phyloP scores from a whole-genome alignment of 2,329 filamentous ascomycete genomes.

The Talaromyces islandicus region DNA sequence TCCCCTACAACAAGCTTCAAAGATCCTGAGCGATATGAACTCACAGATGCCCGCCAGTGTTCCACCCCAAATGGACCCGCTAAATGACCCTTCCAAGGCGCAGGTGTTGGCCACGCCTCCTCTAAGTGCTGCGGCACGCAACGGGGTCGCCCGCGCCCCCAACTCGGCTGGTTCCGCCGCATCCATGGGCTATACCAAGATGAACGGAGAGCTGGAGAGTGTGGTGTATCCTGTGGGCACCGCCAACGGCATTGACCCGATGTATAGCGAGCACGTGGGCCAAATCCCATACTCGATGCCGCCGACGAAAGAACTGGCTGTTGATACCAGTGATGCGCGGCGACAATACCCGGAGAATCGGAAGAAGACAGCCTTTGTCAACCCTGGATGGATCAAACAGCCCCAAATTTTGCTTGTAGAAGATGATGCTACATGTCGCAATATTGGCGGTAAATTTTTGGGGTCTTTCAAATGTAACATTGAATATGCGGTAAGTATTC shows the following conservation, averaged over 20 bases:
- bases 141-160: slow-evolving; percentile 36
- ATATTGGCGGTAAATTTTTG: slow-evolving; percentile 62
- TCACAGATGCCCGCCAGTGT: slow-evolving; percentile 60
- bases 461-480: slow-evolving; percentile 60
- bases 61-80: slow-evolving; percentile 55
- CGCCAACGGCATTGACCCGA: slow-evolving; percentile 87
- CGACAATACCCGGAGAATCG: slow-evolving; percentile 45
- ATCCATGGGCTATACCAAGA: slow-evolving; percentile 45
- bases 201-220: slow-evolving; percentile 55
- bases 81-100: slow-evolving; percentile 54
- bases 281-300: slow-evolving; percentile 84
- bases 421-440: slow-evolving; percentile 62
- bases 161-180: slow-evolving; percentile 44
- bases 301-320: slow-evolving; percentile 53
- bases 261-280: slow-evolving; percentile 88
- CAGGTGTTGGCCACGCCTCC: slow-evolving; percentile 53
- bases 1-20: slow-evolving; percentile 62
- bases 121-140: slow-evolving; percentile 43
- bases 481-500: slow-evolving; percentile 54
- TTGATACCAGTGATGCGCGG: slow-evolving; percentile 32
- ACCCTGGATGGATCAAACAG: slow-evolving; percentile 59
- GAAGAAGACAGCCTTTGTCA: slow-evolving; percentile 57
- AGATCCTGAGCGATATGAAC: slow-evolving; percentile 60
- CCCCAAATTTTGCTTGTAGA: slow-evolving; percentile 89
- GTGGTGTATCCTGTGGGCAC: slow-evolving; percentile 88